Evolutionary conservation across 1,284 basidiomycete species (phyloP).

Genomic region (Meripilus lineatus): DNA sequence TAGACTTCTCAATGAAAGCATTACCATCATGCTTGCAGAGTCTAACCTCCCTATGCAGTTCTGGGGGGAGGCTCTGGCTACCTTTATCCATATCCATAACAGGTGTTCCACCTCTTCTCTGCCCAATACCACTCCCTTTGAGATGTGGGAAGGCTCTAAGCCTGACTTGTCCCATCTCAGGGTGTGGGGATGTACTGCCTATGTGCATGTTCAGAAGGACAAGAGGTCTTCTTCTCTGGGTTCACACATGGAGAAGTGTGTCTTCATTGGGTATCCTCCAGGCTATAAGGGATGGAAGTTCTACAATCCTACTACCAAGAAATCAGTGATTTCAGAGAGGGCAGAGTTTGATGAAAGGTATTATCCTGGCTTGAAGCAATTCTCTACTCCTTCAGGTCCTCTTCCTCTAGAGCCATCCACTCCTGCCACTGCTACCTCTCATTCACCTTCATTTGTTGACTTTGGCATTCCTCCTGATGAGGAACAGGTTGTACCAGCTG

Average conservation of each 20-base stretch:
- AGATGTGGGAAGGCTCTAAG: slow-evolving; percentile 5
- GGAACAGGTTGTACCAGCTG: neutral
- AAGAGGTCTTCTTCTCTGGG: slow-evolving; percentile 22
- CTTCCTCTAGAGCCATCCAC: neutral
- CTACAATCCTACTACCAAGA: slow-evolving; percentile 19
- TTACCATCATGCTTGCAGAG: slow-evolving; percentile 16
- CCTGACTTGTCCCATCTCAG: slow-evolving; percentile 12
- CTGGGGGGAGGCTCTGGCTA: slow-evolving; percentile 19
- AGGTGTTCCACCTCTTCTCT: slow-evolving; percentile 13
- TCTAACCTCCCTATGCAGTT: slow-evolving; percentile 22
- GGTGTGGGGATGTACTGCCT: slow-evolving; percentile 24
- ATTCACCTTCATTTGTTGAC: too few relatives aligned
- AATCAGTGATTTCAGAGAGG: slow-evolving; percentile 19
- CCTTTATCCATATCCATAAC: slow-evolving; percentile 23
- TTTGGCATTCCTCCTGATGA: too few relatives aligned
- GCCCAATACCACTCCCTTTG: slow-evolving; percentile 15
- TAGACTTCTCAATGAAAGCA: slow-evolving; percentile 13
- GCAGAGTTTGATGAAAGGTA: slow-evolving; percentile 26
- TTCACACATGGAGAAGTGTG: slow-evolving; percentile 28
- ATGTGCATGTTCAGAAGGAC: slow-evolving; percentile 29
- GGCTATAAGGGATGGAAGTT: slow-evolving; percentile 27
- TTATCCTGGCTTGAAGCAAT: slow-evolving; percentile 14
- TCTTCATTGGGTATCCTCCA: slow-evolving; percentile 32
- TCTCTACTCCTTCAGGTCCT: neutral
- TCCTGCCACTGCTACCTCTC: slow-evolving; percentile 2